phyloP scores from a whole-genome alignment of 257 asterid genomes.

The Solanum appendiculatum region DNA sequence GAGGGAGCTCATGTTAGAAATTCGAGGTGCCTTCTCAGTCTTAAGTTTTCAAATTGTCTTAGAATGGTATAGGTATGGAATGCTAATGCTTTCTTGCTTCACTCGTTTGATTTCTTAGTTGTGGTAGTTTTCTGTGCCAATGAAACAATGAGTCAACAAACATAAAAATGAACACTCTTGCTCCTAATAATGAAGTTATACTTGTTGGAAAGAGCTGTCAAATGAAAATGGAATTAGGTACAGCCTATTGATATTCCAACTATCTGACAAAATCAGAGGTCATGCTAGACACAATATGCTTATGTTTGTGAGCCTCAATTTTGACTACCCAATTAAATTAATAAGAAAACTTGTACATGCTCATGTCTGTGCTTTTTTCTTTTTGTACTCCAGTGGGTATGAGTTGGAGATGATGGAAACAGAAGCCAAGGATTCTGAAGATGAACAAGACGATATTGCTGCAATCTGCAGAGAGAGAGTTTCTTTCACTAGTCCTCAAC shows the following conservation, averaged over 20 bases:
- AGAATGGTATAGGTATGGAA: neutral
- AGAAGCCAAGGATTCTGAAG: constrained; percentile 95
- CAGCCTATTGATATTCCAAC: neutral
- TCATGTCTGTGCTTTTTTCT: neutral
- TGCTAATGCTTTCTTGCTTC: neutral
- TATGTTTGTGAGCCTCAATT: neutral
- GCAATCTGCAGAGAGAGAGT: constrained; percentile 19
- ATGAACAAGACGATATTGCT: constrained; percentile 49
- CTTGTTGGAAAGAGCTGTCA: neutral
- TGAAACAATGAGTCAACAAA: neutral
- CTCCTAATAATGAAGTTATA: neutral
- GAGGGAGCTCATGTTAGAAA: neutral
- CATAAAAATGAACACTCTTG: neutral
- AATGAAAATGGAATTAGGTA: neutral
- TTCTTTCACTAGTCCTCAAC: constrained; percentile 24
- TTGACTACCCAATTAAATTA: neutral
- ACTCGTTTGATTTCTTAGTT: neutral
- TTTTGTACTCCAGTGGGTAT: constrained; percentile 38
- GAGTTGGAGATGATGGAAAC: constrained; percentile 71
- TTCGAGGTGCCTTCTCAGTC: neutral
- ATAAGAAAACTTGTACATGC: neutral
- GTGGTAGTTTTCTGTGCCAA: neutral
- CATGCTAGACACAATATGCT: neutral
- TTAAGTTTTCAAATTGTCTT: neutral
- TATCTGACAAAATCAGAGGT: neutral